Evolutionary conservation across 768 basidiomycete genomes (phyloP).

Genomic region (Tephrocybe rancida): DNA sequence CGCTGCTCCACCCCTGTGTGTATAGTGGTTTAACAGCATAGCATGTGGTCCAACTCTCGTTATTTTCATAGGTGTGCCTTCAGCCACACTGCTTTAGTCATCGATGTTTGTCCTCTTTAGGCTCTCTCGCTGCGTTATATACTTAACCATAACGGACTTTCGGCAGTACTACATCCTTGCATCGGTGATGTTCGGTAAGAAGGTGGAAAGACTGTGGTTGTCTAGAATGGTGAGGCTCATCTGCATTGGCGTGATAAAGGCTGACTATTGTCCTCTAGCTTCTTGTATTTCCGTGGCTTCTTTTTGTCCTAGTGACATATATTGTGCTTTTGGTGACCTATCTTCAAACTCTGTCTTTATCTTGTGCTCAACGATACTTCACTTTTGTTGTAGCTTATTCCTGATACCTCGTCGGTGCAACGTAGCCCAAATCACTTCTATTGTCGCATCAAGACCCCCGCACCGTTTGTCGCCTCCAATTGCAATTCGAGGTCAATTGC

Average conservation of each 20-base stretch:
- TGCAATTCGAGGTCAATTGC: neutral
- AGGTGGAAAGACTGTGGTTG: no score
- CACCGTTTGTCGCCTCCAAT: constrained; percentile 8
- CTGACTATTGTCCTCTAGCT: no score
- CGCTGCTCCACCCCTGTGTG: constrained; percentile 23
- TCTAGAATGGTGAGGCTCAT: no score
- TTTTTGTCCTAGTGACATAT: no score
- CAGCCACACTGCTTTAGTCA: neutral
- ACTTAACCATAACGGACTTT: neutral
- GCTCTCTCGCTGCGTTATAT: neutral
- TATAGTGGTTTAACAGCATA: neutral
- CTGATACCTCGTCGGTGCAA: neutral
- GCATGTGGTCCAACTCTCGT: neutral
- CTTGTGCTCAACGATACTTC: neutral
- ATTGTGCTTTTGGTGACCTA: neutral
- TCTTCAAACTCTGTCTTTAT: neutral
- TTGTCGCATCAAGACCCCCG: constrained; percentile 11
- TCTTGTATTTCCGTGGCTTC: no score
- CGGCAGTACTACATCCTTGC: neutral
- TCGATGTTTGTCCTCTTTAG: neutral
- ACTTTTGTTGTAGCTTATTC: neutral
- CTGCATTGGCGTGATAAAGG: no score
- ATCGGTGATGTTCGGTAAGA: neutral
- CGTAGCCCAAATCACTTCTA: constrained; percentile 14
- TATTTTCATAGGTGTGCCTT: neutral